Base-by-base conservation (phyloP, 345 rosid genomes). In the Conringia planisiliqua region DNA sequence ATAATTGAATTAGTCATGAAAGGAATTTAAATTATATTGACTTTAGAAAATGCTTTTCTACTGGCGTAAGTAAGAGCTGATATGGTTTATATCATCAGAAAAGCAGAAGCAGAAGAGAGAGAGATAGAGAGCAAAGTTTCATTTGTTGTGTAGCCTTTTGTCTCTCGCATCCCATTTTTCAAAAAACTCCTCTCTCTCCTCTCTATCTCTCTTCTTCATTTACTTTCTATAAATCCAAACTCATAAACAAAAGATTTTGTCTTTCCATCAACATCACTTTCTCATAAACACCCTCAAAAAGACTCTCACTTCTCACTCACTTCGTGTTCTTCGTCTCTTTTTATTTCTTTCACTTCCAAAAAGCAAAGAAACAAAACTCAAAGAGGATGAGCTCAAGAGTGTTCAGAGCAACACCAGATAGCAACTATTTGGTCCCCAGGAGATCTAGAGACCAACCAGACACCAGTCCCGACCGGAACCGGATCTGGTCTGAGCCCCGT, bases 401-500 rank as follows among this genome's bases (percentile, higher is more conserved):
- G 71, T 72, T 78, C 70, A 74, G 86, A 82, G 71, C 75, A 42
- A 36, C 85, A 43, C 13, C 60, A 43, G 74, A 61, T 0, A 61
- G 36, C 57, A 73, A 80, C 76, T 51, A 74, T 30, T 77, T 75
- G 59, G 72, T 77, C 66, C 80, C 88, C 5, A 83, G 84, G 70
- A 83, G 76, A 64, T 84, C 83, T 63, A 84, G 72, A 24, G 85
- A 83, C 61, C 80, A 77, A 10, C 76, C 54, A 66, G 80, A 76
- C 39, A 79, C 70, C n/a, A 86, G 92, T 71, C 97, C 96, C 0
- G 96, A 91, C 73, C 80, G 96, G 69, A 85, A 79, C 84, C 84
- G 67, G 52, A 83, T 87, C 68, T 83, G 89, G 88, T 70, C 79
- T 18, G 86, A 84, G 56, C 84, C 87, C 54, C 85, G 83, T 51